phyloP scores from a whole-genome alignment of 805 yeast genomes.

The Suhomyces canberraensis region DNA sequence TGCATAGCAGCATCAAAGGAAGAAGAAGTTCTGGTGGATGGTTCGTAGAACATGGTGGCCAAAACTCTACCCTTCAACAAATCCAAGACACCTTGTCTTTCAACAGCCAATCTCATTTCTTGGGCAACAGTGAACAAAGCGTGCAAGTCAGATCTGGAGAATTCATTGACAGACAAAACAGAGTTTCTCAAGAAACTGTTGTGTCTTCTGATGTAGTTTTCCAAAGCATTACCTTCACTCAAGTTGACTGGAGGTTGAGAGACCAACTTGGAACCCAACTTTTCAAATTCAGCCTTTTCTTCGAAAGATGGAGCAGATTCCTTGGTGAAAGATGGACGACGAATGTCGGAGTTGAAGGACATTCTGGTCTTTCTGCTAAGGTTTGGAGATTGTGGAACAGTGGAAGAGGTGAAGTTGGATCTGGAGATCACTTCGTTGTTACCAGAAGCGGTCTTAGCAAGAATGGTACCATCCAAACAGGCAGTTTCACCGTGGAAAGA shows the following conservation, averaged over 20 bases:
- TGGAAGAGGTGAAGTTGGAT: slow-evolving; percentile 35
- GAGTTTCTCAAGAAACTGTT: slow-evolving; percentile 90
- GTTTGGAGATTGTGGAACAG: slow-evolving; percentile 29
- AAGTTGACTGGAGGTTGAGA: slow-evolving; percentile 68
- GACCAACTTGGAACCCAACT: slow-evolving; percentile 64
- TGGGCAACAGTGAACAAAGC: slow-evolving; percentile 94
- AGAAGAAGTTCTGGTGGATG: slow-evolving; percentile 94
- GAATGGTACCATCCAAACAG: slow-evolving; percentile 76
- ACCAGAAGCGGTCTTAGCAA: slow-evolving; percentile 61
- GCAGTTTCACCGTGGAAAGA: slow-evolving; percentile 73
- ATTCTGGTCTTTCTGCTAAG: slow-evolving; percentile 31
- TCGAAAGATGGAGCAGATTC: slow-evolving; percentile 12
- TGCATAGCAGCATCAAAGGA: slow-evolving; percentile 99
- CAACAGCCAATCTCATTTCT: slow-evolving; percentile 95
- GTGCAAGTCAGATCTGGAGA: slow-evolving; percentile 85
- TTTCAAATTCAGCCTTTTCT: slow-evolving; percentile 45
- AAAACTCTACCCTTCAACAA: slow-evolving; percentile 84
- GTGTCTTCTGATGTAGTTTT: slow-evolving; percentile 70
- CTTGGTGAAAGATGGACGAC: slow-evolving; percentile 39
- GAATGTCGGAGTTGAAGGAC: slow-evolving; percentile 31
- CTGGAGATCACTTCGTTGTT: slow-evolving; percentile 45
- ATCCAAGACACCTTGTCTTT: slow-evolving; percentile 92
- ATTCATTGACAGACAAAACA: slow-evolving; percentile 82
- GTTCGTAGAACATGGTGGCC: slow-evolving; percentile 96
- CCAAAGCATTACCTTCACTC: slow-evolving; percentile 75